Evolutionary conservation across 805 yeast genomes (phyloP), one percentile per base, ranked within the genome.

Genomic region (Cyberlindnera saturnus): DNA sequence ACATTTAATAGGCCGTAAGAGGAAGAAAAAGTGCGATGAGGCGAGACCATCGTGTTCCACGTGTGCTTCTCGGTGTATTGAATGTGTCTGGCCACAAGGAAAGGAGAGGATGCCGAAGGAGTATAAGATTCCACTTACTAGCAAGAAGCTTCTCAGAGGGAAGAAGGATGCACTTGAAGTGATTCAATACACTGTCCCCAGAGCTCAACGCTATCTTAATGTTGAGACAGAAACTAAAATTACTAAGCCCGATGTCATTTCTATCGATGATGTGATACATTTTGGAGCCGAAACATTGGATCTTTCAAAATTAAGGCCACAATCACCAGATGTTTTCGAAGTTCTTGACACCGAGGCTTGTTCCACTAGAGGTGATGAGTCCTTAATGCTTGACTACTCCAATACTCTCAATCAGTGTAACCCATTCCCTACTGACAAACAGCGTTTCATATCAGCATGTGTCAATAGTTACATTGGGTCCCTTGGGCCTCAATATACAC

Each of bases 21-120:
- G 84, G 52, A 79, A 80, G 65, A 71, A 80, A 67, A 80, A 79
- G 65, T 80, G 86, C 59, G 81, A 77, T 50, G 81, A 77, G 51
- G 61, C 56, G 17, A 69, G 60, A 41, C 73, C 74, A 7, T 50
- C 52, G 44, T 68, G 74, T 46, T 60, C 64, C 9, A 69, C 68
- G 38, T 75, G 81, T 50, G 39, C 55, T 10, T 46, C 59, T 7
- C 69, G 70, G 47, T 45, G 54, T 16, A 45, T 57, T 51, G 58
- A 35, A 42, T 68, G 52, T 42, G 45, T 47, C 1, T 55, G 61
- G 60, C 61, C 61, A 6, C 39, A 42, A 10, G 42, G 46, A 5
- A 44, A 41, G 4, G 51, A 56, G 42, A 41, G 41, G 14, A 26
- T 52, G 35, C 58, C 60, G 1, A 44, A 36, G 13, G 49, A 44